Conservation (phyloP, 2,329 filamentous ascomycete genomes). For the Stromatinia cepivora region DNA sequence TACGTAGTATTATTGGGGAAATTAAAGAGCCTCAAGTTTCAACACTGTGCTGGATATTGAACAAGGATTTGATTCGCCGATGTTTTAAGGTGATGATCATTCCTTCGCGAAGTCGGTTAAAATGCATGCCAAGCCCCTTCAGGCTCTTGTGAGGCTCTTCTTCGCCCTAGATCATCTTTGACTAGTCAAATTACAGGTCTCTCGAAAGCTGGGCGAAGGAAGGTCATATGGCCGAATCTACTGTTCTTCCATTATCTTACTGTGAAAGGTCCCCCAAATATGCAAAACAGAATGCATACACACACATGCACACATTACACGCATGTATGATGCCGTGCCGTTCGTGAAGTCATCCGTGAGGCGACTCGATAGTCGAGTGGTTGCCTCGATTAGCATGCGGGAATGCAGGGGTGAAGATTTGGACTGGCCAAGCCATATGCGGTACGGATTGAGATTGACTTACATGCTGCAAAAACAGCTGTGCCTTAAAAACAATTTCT, state of each 20-base stretch:
- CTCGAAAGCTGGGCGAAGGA: not conserved
- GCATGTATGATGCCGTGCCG: not conserved
- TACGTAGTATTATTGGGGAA: not conserved
- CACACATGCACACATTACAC: not conserved
- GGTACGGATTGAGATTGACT: not conserved
- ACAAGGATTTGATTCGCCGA: not conserved
- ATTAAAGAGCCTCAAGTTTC: not conserved
- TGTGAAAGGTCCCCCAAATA: not conserved
- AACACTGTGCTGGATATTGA: not conserved
- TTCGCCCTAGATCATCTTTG: not conserved
- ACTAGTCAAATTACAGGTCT: not conserved
- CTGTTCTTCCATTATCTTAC: not conserved
- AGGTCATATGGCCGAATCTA: slow-evolving; percentile 1
- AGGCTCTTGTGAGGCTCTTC: not conserved
- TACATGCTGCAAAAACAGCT: not conserved
- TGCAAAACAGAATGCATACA: not conserved
- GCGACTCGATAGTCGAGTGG: slow-evolving; percentile 3
- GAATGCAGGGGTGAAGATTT: not conserved
- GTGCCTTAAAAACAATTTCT: not conserved
- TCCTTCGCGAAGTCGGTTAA: not conserved
- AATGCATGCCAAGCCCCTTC: not conserved
- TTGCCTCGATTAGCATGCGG: not conserved
- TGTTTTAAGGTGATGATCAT: not conserved
- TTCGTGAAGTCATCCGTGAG: not conserved
- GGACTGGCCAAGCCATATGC: not conserved